Conservation (phyloP, 768 basidiomycete genomes). For the Mycena vulgaris region DNA sequence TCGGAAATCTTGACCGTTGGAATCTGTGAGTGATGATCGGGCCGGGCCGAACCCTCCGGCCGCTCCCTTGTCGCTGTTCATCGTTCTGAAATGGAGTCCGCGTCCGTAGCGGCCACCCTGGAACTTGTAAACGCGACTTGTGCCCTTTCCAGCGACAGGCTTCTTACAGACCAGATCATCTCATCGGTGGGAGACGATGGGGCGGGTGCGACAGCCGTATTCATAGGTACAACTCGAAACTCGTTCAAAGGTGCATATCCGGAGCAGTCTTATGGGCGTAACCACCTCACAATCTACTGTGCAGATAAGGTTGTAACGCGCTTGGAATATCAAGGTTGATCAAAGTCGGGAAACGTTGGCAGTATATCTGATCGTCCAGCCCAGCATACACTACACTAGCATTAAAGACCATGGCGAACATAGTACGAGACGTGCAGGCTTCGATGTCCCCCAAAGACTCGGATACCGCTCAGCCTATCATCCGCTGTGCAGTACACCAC, state of each 20-base stretch:
- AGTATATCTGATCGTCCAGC: slow-evolving; percentile 10
- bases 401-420: slow-evolving; percentile 80
- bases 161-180: slow-evolving; percentile 71
- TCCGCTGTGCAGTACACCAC: slow-evolving; percentile 79
- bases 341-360: neutral
- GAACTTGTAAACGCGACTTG: slow-evolving; percentile 65
- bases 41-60: no score
- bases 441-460: slow-evolving; percentile 62
- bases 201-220: slow-evolving; percentile 82
- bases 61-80: no score
- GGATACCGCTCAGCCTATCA: slow-evolving; percentile 53
- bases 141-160: slow-evolving; percentile 69
- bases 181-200: slow-evolving; percentile 71
- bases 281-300: neutral
- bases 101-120: slow-evolving; percentile 61
- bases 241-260: slow-evolving; percentile 78
- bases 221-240: slow-evolving; percentile 91
- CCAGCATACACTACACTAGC: slow-evolving; percentile 83
- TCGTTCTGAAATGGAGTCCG: slow-evolving; percentile 34
- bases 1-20: no score
- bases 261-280: neutral
- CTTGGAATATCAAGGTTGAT: slow-evolving; percentile 77
- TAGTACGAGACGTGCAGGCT: slow-evolving; percentile 64
- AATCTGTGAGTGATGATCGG: no score
- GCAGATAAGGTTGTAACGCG: slow-evolving; percentile 79